Evolutionary conservation across 1,139 yeast genomes (phyloP).

Genomic region (Debaryomyces nepalensis): DNA sequence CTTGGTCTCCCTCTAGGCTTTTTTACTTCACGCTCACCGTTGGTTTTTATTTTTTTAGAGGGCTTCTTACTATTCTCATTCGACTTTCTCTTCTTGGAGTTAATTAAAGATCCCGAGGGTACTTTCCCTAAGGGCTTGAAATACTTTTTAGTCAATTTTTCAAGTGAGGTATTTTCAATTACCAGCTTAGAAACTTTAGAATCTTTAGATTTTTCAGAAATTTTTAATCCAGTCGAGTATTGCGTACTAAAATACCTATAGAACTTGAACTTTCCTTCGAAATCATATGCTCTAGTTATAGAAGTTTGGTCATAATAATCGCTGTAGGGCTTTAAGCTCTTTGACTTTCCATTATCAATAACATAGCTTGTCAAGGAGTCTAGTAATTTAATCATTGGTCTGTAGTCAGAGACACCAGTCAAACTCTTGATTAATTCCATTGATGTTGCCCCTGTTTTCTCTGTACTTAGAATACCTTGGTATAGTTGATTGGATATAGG

Average conservation of each 20-base stretch:
- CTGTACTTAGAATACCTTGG: conserved; percentile 46
- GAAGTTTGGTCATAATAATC: conserved; percentile 32
- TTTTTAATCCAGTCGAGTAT: conserved; percentile 8
- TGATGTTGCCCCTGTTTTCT: conserved; percentile 57
- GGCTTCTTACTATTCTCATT: conserved; percentile 17
- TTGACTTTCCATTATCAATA: conserved; percentile 29
- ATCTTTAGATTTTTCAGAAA: conserved; percentile 1
- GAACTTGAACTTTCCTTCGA: conserved; percentile 73
- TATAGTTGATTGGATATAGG: conserved; percentile 69
- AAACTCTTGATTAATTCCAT: conserved; percentile 53
- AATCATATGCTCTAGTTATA: conserved; percentile 68
- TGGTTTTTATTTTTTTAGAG: conserved; percentile 14
- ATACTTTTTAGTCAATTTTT: conserved; percentile 27
- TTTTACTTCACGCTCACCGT: conserved; percentile 11
- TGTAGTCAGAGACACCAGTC: conserved; percentile 57
- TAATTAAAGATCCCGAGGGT: conserved; percentile 27
- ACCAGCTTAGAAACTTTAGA: conserved; percentile 6
- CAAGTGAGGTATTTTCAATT: conserved; percentile 13
- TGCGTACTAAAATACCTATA: conserved; percentile 62
- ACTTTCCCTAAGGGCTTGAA: conserved; percentile 30
- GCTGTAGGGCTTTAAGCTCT: conserved; percentile 26
- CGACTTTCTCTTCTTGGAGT: conserved; percentile 23
- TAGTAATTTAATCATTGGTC: conserved; percentile 54
- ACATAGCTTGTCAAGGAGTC: conserved; percentile 49
- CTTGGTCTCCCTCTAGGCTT: conserved; percentile 14